Percentiles rank a stretch among this genome's conserved stretches.
These are phyloP conservation scores for Erythrophleum ivorense DNA, from an alignment of 331 rosid genomes.

Conservation along the genomic window DNA sequence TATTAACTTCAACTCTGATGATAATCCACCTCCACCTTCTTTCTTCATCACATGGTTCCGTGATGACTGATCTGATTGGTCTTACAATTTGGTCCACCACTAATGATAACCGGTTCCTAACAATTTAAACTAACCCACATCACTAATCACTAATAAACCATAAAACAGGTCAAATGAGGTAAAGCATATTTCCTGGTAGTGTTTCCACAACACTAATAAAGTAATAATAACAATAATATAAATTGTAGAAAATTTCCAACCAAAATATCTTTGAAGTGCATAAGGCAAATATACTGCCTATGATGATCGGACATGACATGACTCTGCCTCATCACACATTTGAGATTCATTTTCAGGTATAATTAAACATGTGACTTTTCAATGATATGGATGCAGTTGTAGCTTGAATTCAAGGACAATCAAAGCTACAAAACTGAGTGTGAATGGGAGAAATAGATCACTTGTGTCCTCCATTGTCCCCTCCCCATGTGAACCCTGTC, in stretches of 20 bases:
- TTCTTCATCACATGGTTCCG: conserved; percentile 43
- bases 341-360: not conserved
- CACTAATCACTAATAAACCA: not conserved
- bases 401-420: conserved; percentile 28
- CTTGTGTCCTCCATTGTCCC: conserved; percentile 38
- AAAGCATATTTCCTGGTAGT: no score
- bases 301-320: not conserved
- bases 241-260: not conserved
- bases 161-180: no score
- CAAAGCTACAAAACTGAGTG: conserved; percentile 31
- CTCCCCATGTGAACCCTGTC: conserved; percentile 52
- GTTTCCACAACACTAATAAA: no score
- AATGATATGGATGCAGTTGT: conserved; percentile 1
- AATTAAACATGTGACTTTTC: not conserved
- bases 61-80: conserved; percentile 48
- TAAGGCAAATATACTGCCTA: conserved; percentile 16
- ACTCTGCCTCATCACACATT: conserved; percentile 24
- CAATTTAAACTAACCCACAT: not conserved
- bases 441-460: conserved; percentile 33
- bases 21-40: conserved; percentile 36
- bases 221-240: no score
- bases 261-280: no score
- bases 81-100: conserved; percentile 36
- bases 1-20: conserved; percentile 32
- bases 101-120: no score